phyloP scores from a whole-genome alignment of 352 stramenopile species.

The Pythium plurisporium region DNA sequence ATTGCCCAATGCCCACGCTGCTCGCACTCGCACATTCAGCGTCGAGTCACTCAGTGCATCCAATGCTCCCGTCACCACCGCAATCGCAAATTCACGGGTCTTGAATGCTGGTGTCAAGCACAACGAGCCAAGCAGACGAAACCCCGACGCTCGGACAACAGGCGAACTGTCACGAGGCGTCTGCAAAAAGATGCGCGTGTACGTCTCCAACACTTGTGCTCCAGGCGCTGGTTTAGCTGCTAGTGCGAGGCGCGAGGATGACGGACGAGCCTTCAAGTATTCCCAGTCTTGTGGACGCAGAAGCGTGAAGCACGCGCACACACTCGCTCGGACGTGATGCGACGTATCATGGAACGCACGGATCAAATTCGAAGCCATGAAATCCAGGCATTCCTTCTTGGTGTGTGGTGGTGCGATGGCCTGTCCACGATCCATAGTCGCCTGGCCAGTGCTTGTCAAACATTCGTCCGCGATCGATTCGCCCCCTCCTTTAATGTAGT shows the following conservation, averaged over 20 bases:
- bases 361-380: slow-evolving; percentile 76
- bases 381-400: slow-evolving; percentile 58
- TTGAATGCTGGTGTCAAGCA: slow-evolving; percentile 75
- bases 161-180: slow-evolving; percentile 74
- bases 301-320: slow-evolving; percentile 85
- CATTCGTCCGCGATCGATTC: background rate
- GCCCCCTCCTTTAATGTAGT: slow-evolving; percentile 75
- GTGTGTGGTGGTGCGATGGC: background rate
- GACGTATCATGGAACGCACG: slow-evolving; percentile 82
- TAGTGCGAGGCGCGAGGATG: slow-evolving; percentile 25
- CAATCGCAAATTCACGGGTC: slow-evolving; percentile 56
- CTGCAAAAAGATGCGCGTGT: slow-evolving; percentile 70
- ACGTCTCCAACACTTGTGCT: slow-evolving; percentile 49
- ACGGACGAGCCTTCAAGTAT: slow-evolving; percentile 35
- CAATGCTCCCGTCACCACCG: slow-evolving; percentile 56
- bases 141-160: slow-evolving; percentile 73
- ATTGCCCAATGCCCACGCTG: slow-evolving; percentile 80
- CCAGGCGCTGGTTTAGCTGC: slow-evolving; percentile 25
- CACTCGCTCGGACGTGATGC: slow-evolving; percentile 80
- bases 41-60: slow-evolving; percentile 67
- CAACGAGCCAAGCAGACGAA: slow-evolving; percentile 71
- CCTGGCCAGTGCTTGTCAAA: background rate
- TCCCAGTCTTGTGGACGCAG: slow-evolving; percentile 65
- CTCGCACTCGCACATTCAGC: slow-evolving; percentile 81
- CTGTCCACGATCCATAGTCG: too few species aligned